Evolutionary conservation across 352 stramenopile genomes (phyloP).

Genomic region (Thalassiosira mediterranea): DNA sequence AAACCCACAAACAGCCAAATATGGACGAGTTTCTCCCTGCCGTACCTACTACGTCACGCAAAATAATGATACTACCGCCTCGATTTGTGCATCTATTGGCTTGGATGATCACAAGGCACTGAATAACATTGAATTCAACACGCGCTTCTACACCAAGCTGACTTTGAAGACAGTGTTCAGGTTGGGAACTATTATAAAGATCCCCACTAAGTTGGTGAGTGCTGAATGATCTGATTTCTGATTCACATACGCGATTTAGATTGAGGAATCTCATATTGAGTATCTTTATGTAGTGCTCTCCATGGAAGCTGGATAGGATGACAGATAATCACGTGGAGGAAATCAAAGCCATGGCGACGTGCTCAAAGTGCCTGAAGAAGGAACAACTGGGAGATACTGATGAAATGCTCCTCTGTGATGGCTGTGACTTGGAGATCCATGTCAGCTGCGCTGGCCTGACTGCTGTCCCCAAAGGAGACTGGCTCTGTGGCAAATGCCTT

Average conservation of each 20-base stretch:
- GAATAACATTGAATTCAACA: background rate
- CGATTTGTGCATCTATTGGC: conserved; percentile 13
- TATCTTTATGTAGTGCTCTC: no score
- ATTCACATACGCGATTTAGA: no score
- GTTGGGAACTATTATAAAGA: conserved; percentile 13
- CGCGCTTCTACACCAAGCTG: background rate
- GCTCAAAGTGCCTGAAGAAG: conserved; percentile 30
- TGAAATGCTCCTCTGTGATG: conserved; percentile 46
- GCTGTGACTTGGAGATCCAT: conserved; percentile 41
- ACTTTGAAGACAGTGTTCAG: background rate
- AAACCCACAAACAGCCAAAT: no score
- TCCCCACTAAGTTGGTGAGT: conserved; percentile 1
- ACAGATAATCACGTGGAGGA: conserved; percentile 26
- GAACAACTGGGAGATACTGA: conserved; percentile 21
- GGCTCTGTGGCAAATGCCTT: conserved; percentile 37
- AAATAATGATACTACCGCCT: conserved; percentile 16
- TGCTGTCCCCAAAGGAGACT: conserved; percentile 29
- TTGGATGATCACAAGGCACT: conserved; percentile 4
- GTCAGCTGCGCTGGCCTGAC: conserved; percentile 36
- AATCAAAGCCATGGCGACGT: conserved; percentile 18
- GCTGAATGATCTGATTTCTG: no score
- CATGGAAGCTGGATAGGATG: conserved; percentile 30
- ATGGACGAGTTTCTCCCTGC: background rate
- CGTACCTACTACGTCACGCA: conserved; percentile 20
- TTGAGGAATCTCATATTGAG: no score